Evolutionary conservation across 257 asterid genomes (phyloP), one percentile per base, ranked within the genome.

Genomic region (Capsicum chinense): DNA sequence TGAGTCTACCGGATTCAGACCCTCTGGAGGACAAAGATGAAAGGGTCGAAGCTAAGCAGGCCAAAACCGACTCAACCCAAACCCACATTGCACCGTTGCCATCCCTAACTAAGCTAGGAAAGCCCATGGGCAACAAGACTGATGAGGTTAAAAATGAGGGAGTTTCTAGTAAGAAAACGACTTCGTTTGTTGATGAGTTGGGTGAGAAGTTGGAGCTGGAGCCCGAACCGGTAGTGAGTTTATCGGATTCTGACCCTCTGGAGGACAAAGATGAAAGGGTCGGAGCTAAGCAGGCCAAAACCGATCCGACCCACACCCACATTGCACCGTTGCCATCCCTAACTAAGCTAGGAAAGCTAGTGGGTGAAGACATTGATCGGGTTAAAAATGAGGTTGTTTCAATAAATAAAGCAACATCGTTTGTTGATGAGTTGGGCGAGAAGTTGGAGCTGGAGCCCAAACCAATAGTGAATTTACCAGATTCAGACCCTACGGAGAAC

Each of bases 351-450:
- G 69, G 10, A 3, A 97, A 86, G 42, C 42, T 26, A 19, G 69
- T 21, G 14, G 56, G 21, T 21, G 21, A 21, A 21, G 21, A 21
- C 21, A 21, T 21, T 44, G 48, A 44, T 44, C 6, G 7, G 7
- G 48, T 44, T 19, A 9, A 8, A 59, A 17, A 59, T 59, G 79
- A 39, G 57, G 56, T 54, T 17, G 83, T 3, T 47, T 67, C 76
- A 21, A 21, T 21, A 0, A 87, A 71, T 3, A 58, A 56, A 9
- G 76, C 88, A 6, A 92, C 92, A 0, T n/a, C 85, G 4, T n/a
- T 86, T 42, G 88, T 80, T 0, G 98, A 93, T 68, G 98, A 94
- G 87, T 93, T 97, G 99, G 99, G 97, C 0, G 99, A 95, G 80
- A 91, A 92, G 62, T 13, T 26, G n/a, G 93, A 83, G 39, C 90